These are phyloP conservation scores for Linum tenue DNA, from an alignment of 345 rosid species.

Conservation along the genomic window DNA sequence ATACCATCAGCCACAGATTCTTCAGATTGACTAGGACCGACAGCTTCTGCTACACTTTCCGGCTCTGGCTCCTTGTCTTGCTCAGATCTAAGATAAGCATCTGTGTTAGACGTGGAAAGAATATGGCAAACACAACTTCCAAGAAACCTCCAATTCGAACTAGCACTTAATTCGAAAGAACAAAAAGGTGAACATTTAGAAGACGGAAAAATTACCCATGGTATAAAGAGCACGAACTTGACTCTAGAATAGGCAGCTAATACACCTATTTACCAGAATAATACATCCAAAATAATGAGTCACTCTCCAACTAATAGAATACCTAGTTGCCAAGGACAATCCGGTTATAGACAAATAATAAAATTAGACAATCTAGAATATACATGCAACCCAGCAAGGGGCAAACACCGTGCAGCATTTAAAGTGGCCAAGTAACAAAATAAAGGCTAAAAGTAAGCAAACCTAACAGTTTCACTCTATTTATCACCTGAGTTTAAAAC, in stretches of 20 bases:
- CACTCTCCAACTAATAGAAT: too few species aligned
- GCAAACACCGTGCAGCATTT: neutral
- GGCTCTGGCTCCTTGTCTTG: constrained; percentile 97
- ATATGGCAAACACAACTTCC: neutral
- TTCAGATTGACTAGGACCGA: constrained; percentile 52
- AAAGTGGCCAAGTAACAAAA: neutral
- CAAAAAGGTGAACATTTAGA: neutral
- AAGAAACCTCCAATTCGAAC: neutral
- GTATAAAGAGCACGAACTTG: neutral
- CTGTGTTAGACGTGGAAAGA: neutral
- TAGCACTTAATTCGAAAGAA: neutral
- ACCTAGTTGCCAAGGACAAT: too few species aligned
- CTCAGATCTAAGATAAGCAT: constrained; percentile 55
- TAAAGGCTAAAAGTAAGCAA: neutral
- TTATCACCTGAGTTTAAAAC: neutral
- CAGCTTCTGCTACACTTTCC: constrained; percentile 61
- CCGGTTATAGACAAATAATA: too few species aligned
- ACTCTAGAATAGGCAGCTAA: too few species aligned
- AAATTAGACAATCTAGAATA: too few species aligned
- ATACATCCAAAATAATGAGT: too few species aligned
- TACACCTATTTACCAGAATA: too few species aligned
- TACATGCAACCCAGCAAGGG: neutral
- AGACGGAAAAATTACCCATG: neutral
- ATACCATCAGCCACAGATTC: constrained; percentile 65
- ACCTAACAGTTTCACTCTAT: neutral